phyloP scores from a whole-genome alignment of 1,284 basidiomycete species.

The Cutaneotrichosporon cutaneum region DNA sequence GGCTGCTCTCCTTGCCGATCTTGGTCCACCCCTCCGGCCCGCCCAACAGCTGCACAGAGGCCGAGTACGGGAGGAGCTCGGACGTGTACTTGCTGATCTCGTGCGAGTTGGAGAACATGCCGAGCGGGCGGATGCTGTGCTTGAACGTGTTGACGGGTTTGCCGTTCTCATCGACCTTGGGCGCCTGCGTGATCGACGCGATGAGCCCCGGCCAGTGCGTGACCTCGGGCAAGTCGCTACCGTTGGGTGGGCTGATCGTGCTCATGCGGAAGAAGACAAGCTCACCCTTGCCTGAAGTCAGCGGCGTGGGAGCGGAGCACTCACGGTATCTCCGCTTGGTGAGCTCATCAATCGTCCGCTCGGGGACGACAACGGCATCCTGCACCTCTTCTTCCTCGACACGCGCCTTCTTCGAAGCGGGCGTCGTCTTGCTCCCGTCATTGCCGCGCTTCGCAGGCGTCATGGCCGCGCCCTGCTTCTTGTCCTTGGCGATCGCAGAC shows the following conservation, averaged over 20 bases:
- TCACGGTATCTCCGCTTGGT: slow-evolving; percentile 20
- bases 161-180: slow-evolving; percentile 3
- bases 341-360: slow-evolving; percentile 24
- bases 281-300: slow-evolving; percentile 38
- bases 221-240: slow-evolving; percentile 25
- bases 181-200: slow-evolving; percentile 15
- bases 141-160: slow-evolving; percentile 5
- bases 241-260: slow-evolving; percentile 28
- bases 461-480: slow-evolving; percentile 11
- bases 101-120: slow-evolving; percentile 33
- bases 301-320: neutral
- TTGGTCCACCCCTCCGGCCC: slow-evolving; percentile 33
- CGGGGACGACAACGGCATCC: slow-evolving; percentile 12
- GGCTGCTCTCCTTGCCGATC: slow-evolving; percentile 31
- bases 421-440: neutral
- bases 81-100: slow-evolving; percentile 27
- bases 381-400: neutral
- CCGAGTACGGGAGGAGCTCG: slow-evolving; percentile 40
- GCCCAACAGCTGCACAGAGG: slow-evolving; percentile 35
- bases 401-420: slow-evolving; percentile 5
- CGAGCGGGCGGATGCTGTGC: slow-evolving; percentile 40
- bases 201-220: slow-evolving; percentile 49
- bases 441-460: slow-evolving; percentile 13
- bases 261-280: slow-evolving; percentile 41
- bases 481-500: slow-evolving; percentile 3